phyloP scores from a whole-genome alignment of 2,329 filamentous ascomycete genomes.

The Bipolaris bicolor region DNA sequence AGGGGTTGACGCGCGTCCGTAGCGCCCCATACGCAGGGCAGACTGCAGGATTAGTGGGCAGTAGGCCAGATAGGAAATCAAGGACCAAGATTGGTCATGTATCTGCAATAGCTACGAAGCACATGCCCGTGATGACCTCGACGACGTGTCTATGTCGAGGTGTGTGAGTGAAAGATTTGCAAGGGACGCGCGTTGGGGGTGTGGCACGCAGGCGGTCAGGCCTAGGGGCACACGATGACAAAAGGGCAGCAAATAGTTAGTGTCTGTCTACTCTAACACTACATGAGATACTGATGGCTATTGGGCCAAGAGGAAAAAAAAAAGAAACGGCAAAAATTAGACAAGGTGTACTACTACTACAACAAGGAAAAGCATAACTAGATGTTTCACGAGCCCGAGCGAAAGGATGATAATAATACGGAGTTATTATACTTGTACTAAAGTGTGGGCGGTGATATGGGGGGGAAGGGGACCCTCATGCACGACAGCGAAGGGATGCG shows the following conservation, averaged over 20 bases:
- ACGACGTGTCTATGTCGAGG: background rate
- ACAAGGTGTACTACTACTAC: too few species aligned
- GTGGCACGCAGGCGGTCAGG: constrained; percentile 11
- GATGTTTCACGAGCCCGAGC: too few species aligned
- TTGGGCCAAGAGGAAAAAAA: background rate
- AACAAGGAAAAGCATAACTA: too few species aligned
- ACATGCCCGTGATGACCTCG: constrained; percentile 2
- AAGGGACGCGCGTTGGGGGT: constrained; percentile 17
- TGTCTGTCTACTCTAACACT: background rate
- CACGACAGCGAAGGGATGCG: background rate
- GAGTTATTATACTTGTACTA: too few species aligned
- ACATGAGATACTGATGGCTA: constrained; percentile 5
- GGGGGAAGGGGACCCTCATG: background rate
- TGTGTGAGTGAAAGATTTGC: constrained; percentile 6
- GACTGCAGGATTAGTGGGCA: constrained; percentile 6
- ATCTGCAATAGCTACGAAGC: constrained; percentile 20
- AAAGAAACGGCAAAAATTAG: background rate
- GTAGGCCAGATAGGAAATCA: constrained; percentile 24
- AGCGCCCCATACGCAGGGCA: constrained; percentile 15
- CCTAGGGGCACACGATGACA: constrained; percentile 1
- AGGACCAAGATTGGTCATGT: constrained; percentile 23
- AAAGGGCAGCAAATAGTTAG: background rate
- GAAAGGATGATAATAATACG: too few species aligned
- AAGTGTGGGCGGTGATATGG: background rate
- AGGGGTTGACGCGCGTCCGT: constrained; percentile 33